Base-by-base conservation (phyloP, 257 asterid genomes). In the Jaltomata sinuosa region DNA sequence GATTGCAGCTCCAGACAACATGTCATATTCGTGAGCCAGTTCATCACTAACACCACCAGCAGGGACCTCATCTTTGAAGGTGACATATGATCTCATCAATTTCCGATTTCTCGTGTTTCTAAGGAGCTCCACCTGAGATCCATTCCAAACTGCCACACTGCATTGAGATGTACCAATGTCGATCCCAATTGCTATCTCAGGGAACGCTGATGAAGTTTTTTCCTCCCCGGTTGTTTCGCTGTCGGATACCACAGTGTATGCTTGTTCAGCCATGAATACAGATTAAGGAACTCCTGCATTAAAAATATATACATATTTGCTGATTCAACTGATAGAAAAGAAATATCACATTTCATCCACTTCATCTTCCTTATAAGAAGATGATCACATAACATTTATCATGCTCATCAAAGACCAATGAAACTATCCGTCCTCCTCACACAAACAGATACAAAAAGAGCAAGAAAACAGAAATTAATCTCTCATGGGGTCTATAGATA, bases 141-240 rank as follows among this genome's bases (percentile, higher is more conserved):
- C 98, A 65, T 85, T 91, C 97, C 98, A 96, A 38, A 94, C 89
- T 2, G 99, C 99, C 22, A 93, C 88, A 11, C 97, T 93, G 55
- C 97, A 94, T 47, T 96, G 97, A 36, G 97, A 96, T 4, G 98
- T 96, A 80, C 99, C 98, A 14, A 96, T 92, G 89, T 94, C 99
- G 8, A 96, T 91, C 8, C 99, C 99, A 55, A 96, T 86, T 3
- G 99, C 96, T 31, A 89, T 80, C 76, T 96, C 98, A 2, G 92
- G 89, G 52, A 83, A 72, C n/a, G 88, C 81, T 4, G 93, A 82
- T 1, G 93, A 86, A 9, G 95, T 45, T 80, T 92, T 93, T 12
- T 91, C 97, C 68, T 94, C 99, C 61, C 93, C 94, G 3, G 92
- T 91, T 25, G 95, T 93, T 85, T 96, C 98, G 29, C 97, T 87